Percentiles rank a stretch among this genome's conserved stretches.
Evolutionary conservation across 2,329 filamentous ascomycete species (phyloP).

Genomic region (Fusarium cicatricum): DNA sequence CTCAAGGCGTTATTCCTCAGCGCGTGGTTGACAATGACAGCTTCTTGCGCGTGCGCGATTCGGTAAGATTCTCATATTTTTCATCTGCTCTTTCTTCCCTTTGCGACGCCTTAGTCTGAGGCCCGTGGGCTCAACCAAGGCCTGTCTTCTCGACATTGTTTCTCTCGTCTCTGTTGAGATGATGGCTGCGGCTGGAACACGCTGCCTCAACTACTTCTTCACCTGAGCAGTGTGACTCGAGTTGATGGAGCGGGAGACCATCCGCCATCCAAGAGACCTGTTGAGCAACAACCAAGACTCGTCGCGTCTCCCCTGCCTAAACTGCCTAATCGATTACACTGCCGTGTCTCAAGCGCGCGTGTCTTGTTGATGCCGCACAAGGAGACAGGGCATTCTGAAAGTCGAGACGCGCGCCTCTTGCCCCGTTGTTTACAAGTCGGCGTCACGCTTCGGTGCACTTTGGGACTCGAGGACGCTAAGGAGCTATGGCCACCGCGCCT

Average conservation of each 20-base stretch:
- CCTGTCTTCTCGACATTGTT: neutral
- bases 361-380: neutral
- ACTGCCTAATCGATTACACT: neutral
- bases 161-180: neutral
- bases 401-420: constrained; percentile 20
- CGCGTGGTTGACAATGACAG: constrained; percentile 72
- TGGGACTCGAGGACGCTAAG: neutral
- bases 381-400: neutral
- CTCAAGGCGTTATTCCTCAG: constrained; percentile 36
- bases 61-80: constrained; percentile 64
- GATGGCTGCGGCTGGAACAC: neutral
- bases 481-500: constrained; percentile 35
- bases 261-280: neutral
- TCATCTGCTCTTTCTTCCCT: constrained; percentile 1
- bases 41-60: constrained; percentile 82
- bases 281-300: neutral
- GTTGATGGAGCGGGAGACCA: neutral
- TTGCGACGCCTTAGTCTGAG: neutral
- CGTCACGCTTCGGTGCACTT: constrained; percentile 11
- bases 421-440: constrained; percentile 26
- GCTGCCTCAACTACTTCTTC: neutral
- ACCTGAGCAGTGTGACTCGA: neutral
- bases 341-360: neutral
- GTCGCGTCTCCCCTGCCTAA: neutral
- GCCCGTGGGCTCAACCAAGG: neutral